Conservation (phyloP, 2,329 filamentous ascomycete species). For the Fusarium stilboides region DNA sequence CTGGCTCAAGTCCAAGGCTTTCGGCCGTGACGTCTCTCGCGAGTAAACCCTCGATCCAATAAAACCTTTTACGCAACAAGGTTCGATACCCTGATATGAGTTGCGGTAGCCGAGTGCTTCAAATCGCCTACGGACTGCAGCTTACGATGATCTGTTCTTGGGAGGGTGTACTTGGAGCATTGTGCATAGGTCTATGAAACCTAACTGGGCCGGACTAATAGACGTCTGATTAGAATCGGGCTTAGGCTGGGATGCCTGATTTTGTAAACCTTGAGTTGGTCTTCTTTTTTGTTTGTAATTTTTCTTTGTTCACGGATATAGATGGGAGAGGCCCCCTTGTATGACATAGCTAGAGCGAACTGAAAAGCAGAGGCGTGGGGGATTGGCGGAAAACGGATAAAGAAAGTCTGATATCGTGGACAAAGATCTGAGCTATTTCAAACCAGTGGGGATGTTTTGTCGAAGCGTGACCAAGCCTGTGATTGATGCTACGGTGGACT, state of each 20-base stretch:
- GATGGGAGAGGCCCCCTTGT: slow-evolving; percentile 44
- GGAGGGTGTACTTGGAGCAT: slow-evolving; percentile 52
- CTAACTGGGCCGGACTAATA: slow-evolving; percentile 51
- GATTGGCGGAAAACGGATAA: slow-evolving; percentile 19
- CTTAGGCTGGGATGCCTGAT: slow-evolving; percentile 46
- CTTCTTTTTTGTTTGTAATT: slow-evolving; percentile 39
- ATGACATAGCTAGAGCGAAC: slow-evolving; percentile 45
- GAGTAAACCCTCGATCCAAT: slow-evolving; percentile 67
- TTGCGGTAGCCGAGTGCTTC: slow-evolving; percentile 23
- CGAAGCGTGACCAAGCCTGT: not conserved
- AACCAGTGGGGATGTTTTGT: not conserved
- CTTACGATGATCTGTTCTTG: slow-evolving; percentile 47
- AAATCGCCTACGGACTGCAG: slow-evolving; percentile 30
- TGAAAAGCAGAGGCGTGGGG: slow-evolving; percentile 35
- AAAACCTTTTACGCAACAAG: slow-evolving; percentile 43
- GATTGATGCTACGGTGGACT: not conserved
- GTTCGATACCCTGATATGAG: slow-evolving; percentile 48
- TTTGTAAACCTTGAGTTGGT: slow-evolving; percentile 42
- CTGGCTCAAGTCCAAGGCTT: slow-evolving; percentile 97
- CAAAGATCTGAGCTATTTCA: slow-evolving; percentile 9
- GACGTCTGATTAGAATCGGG: slow-evolving; percentile 50
- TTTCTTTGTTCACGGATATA: slow-evolving; percentile 47
- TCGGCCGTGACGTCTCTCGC: slow-evolving; percentile 93
- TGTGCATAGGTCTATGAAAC: slow-evolving; percentile 47
- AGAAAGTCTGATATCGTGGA: slow-evolving; percentile 27